phyloP scores from a whole-genome alignment of 2,329 filamentous ascomycete species.

The Teratosphaeria gauchensis region DNA sequence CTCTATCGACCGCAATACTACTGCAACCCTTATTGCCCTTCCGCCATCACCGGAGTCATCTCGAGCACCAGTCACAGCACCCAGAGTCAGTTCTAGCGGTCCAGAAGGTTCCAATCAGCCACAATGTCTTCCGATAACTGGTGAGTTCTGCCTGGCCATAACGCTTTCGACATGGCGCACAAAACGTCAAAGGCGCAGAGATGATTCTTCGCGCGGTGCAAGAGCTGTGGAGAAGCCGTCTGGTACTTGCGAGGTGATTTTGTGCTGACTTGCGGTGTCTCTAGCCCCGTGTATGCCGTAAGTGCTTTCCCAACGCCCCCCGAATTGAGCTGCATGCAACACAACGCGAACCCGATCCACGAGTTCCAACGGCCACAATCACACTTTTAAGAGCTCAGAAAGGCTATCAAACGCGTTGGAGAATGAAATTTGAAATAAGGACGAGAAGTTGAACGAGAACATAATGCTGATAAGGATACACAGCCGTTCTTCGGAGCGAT shows the following conservation, averaged over 20 bases:
- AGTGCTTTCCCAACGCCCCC: constrained; percentile 42
- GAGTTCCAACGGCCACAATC: background rate
- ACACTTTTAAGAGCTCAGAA: background rate
- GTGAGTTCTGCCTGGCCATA: constrained; percentile 34
- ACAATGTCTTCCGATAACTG: constrained; percentile 74
- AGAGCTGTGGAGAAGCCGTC: background rate
- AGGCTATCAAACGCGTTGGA: background rate
- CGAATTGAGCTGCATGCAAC: background rate
- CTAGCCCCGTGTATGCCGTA: constrained; percentile 96
- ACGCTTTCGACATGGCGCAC: background rate
- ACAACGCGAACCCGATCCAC: background rate
- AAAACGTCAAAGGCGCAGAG: background rate
- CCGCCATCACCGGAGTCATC: background rate
- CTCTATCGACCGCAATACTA: background rate
- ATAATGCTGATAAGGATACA: background rate
- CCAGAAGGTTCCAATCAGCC: constrained; percentile 17
- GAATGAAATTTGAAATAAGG: background rate
- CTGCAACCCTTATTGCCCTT: background rate
- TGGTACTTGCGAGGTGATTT: background rate
- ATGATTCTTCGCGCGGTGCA: background rate
- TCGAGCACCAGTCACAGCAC: background rate
- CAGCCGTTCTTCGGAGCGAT: constrained; percentile 94
- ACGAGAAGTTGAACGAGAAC: background rate
- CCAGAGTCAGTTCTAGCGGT: background rate
- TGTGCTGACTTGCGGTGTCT: constrained; percentile 19